Percentiles rank a stretch among this genome's conserved stretches.
These are phyloP conservation scores for Hypomyces perniciosus DNA, from an alignment of 2,329 filamentous ascomycete species.

Conservation along the genomic window DNA sequence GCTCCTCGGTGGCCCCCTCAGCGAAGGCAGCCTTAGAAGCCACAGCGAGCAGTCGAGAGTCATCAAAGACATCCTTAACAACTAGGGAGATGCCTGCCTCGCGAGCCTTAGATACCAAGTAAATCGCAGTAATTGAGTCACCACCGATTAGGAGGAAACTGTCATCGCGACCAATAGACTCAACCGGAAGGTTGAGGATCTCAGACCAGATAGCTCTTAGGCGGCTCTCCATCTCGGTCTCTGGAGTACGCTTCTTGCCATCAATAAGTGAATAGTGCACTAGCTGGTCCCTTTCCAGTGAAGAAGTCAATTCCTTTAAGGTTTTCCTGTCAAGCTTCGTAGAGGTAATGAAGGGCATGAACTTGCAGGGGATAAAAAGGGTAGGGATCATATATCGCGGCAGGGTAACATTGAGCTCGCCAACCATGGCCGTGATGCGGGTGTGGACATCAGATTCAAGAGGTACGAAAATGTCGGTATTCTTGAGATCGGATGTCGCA, in stretches of 20 bases:
- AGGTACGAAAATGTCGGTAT: neutral
- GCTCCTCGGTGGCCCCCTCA: neutral
- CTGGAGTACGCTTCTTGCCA: constrained; percentile 2
- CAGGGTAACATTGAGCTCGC: constrained; percentile 1
- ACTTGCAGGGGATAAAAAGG: constrained; percentile 32
- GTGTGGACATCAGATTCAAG: constrained; percentile 1
- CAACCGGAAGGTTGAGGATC: constrained; percentile 6
- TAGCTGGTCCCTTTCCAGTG: neutral
- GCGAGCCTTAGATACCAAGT: constrained; percentile 12
- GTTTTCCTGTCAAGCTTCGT: constrained; percentile 9
- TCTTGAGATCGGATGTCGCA: neutral
- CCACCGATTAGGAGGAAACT: constrained; percentile 15
- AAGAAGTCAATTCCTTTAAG: neutral
- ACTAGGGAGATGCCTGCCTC: constrained; percentile 9
- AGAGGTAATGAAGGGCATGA: constrained; percentile 26
- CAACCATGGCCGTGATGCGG: constrained; percentile 1
- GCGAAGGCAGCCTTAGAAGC: constrained; percentile 2
- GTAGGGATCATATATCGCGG: constrained; percentile 38
- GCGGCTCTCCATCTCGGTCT: constrained; percentile 12
- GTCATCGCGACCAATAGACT: constrained; percentile 14
- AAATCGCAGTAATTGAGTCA: constrained; percentile 14
- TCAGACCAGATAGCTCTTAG: constrained; percentile 17
- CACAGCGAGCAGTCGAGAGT: constrained; percentile 13
- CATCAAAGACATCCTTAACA: constrained; percentile 9
- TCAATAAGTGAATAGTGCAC: neutral